Evolutionary conservation across 768 basidiomycete species (phyloP), one percentile per base, ranked within the genome.

Genomic region (Lactarius vividus): DNA sequence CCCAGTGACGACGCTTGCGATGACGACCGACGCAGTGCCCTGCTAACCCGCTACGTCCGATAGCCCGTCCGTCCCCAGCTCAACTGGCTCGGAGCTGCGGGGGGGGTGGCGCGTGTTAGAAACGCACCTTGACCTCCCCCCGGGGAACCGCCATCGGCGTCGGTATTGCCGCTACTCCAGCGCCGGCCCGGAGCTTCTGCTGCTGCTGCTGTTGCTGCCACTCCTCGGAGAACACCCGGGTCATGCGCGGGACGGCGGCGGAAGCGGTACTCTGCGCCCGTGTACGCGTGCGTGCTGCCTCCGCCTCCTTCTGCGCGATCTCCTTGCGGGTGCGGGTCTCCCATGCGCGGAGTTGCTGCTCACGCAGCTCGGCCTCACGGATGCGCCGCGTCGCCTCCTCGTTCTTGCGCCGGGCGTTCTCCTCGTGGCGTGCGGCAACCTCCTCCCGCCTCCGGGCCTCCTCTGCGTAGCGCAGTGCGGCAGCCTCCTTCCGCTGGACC

Each of bases 311-410:
- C 49, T 62, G 65, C 11, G 56, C 35, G 46, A 57, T 40, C 28
- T 62, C 65, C 28, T 66, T 62, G 33, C 40, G 49, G 20, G 61
- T 16, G 7, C 61, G 61, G 4, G 65, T 52, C 15, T 66, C 65
- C 52, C 29, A 37, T 0, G 52, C 57, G 23, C 49, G 61, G 33
- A 59, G 33, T 3, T 63, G 61, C 49, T 63, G 65, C 57, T 66
- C 65, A n/a, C 57, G 62, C 3, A 29, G 57, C 52, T 58, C 52
- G 0, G 61, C 65, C 13, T 62, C 61, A 35, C 61, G 65, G 7
- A 66, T 59, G 20, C 65, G 65, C 52, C 65, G 65, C 33, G 65
- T 54, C 18, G 65, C 65, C 52, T 59, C 61, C 57, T 63, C 61
- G 23, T 62, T 58, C 33, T 66, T 66, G 39, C 61, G 65, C 26